Evolutionary conservation across 2,329 filamentous ascomycete genomes (phyloP), one percentile per base, ranked within the genome.

Genomic region (Aspergillus sp.): DNA sequence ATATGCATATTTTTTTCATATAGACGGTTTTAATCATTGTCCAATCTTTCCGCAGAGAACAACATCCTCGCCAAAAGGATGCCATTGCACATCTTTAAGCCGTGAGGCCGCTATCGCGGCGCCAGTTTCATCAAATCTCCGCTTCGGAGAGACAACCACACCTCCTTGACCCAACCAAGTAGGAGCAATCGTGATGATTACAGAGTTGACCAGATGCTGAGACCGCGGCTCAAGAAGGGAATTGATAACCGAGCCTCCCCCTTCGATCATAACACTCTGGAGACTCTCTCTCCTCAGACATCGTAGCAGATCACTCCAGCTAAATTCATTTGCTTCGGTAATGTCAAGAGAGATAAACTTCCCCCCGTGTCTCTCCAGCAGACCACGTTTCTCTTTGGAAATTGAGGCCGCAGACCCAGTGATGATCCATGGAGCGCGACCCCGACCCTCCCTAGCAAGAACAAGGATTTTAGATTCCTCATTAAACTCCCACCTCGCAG

Each of bases 141-240:
- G 77, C 6, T 82, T 76, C 1, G 93, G 93, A 43, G 85, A 88
- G 0, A 96, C 90, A 6, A 87, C 82, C 9, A 96, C 90, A 3
- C 91, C 91, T 3, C 90, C 91, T 59, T 83, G 81, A 1, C 93
- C 93, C 18, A 97, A 78, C 87, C 91, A 97, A 0, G 86, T 91
- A 4, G 93, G 93, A 2, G 93, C 91, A 68, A 97, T 87, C 0
- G 93, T 97, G 48, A 97, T 80, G 67, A 97, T 89, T 44, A 96
- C 87, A 3, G 87, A 87, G 68, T 90, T 82, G 24, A 96, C 78
- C 4, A 91, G 72, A 4, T 66, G 59, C 32, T 84, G 79, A 61
- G 83, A 83, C 1, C 71, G 71, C 1, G 82, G 78, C 24, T 81
- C 76, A 7, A 97, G 80, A 4, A 97, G 75, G 2, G 88, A 85